Evolutionary conservation across 805 yeast genomes (phyloP), one percentile per base, ranked within the genome.

Genomic region (Candida broadrunensis): DNA sequence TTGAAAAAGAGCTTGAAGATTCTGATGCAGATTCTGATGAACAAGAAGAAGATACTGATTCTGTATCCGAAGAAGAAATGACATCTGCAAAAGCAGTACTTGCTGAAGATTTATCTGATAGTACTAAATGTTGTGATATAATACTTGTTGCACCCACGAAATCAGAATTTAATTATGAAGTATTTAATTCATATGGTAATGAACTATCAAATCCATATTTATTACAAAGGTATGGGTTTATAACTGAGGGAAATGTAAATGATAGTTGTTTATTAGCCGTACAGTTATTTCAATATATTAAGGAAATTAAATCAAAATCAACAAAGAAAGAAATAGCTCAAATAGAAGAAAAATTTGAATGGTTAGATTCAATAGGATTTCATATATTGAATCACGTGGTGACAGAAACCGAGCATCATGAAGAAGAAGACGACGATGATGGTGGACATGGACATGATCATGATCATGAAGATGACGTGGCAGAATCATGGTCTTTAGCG

Each of bases 141-240:
- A 70, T 77, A 0, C 52, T 83, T 2, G 65, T 70, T 15, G 57
- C 55, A 12, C 54, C 61, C 1, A 77, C 86, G 0, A 37, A 51
- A 1, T 55, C 62, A 25, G 78, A 79, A 6, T 58, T 67, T 11
- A 46, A 51, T 3, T 54, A 49, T 42, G 97, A 91, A 54, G 54
- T 91, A 12, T 86, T 81, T 67, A 89, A 88, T 61, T 81, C 93
- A 0, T 90, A 89, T 52, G 97, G 97, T 0, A 63, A 67, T 43
- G 83, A 81, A 20, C 67, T 83, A 30, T 63, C 82, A 13, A 88
- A 86, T 49, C 70, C 85, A 0, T 73, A 77, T 27, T 63, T 90
- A 31, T 58, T 89, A 12, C 78, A 89, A 12, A 73, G 86, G 42
- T 90, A 89, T 56, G 97, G 97, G 1, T 89, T 90, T 56, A 76